Percentiles rank a stretch among this genome's conserved stretches.
Conservation (phyloP, 495 filamentous ascomycete species). For the Trichoderma erinaceum region DNA sequence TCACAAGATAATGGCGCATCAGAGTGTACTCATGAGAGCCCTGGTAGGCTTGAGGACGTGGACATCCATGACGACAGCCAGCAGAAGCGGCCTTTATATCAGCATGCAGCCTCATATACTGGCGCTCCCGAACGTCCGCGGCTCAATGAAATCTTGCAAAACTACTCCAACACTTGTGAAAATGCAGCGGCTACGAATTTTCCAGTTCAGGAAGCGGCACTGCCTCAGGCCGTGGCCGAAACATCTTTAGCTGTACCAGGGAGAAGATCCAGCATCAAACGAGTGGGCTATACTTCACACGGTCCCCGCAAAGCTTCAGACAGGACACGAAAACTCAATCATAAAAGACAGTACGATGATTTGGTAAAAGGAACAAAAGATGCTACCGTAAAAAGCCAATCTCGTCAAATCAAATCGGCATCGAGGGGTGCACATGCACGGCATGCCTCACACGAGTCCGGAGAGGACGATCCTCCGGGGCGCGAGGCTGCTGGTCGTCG, state of each 20-base stretch:
- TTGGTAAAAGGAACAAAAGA: not conserved
- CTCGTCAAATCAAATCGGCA: not conserved
- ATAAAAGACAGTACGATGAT: not conserved
- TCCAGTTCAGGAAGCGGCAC: not conserved
- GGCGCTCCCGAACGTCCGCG: conserved; percentile 7
- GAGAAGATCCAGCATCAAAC: not conserved
- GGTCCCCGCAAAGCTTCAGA: not conserved
- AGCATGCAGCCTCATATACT: not conserved
- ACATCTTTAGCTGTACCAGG: not conserved
- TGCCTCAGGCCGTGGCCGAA: not conserved
- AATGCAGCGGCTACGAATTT: not conserved
- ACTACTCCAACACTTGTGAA: not conserved
- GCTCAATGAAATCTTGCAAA: not conserved
- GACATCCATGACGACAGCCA: not conserved
- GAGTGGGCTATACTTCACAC: no score
- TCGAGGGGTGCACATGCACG: not conserved
- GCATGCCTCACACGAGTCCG: conserved; percentile 14
- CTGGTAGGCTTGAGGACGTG: not conserved
- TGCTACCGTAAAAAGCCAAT: not conserved
- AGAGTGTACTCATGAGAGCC: not conserved
- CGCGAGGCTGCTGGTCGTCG: conserved; percentile 16
- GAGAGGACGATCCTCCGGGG: conserved; percentile 18
- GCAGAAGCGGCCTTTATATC: not conserved
- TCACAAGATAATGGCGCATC: conserved; percentile 1
- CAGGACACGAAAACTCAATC: not conserved